A percentile compares a stretch with the other conserved stretches of the same genome.
These are phyloP conservation scores for Choiromyces venosus DNA, from an alignment of 495 filamentous ascomycete species.

Conservation along the genomic window DNA sequence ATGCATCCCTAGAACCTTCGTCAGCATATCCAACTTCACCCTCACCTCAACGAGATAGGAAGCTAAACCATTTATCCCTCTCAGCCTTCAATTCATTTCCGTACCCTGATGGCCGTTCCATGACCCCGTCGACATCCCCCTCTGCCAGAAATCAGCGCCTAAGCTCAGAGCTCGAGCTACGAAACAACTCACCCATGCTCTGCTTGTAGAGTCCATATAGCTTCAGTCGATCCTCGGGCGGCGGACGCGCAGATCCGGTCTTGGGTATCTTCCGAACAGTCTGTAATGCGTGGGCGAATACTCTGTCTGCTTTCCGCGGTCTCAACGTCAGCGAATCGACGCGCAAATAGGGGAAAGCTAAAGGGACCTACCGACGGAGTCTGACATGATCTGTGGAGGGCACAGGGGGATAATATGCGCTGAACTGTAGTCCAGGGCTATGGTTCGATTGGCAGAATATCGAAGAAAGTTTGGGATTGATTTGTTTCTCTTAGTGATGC, in stretches of 20 bases:
- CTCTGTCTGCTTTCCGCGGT: conserved; percentile 61
- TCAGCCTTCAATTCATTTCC: conserved; percentile 52
- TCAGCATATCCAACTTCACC: conserved; percentile 28
- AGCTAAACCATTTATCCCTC: conserved; percentile 53
- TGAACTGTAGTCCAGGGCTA: not conserved
- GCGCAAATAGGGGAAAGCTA: not conserved
- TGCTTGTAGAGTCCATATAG: conserved; percentile 99
- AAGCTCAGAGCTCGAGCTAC: not conserved
- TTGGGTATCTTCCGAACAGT: conserved; percentile 96
- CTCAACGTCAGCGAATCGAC: conserved; percentile 11
- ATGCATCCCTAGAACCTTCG: conserved; percentile 60
- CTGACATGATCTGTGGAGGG: conserved; percentile 27
- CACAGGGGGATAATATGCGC: not conserved
- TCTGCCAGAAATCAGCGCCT: conserved; percentile 49
- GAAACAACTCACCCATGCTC: conserved; percentile 64
- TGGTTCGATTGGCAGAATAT: not conserved
- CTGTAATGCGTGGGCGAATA: conserved; percentile 97
- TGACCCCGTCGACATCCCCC: conserved; percentile 87
- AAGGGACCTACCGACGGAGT: conserved; percentile 35
- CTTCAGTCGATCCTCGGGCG: conserved; percentile 72
- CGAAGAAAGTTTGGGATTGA: not conserved
- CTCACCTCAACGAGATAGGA: not conserved
- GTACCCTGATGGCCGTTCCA: conserved; percentile 66
- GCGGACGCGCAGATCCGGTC: conserved; percentile 81
- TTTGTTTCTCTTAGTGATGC: not conserved